Base-by-base conservation (phyloP, 805 yeast genomes). In the Saturnispora quitensis region DNA sequence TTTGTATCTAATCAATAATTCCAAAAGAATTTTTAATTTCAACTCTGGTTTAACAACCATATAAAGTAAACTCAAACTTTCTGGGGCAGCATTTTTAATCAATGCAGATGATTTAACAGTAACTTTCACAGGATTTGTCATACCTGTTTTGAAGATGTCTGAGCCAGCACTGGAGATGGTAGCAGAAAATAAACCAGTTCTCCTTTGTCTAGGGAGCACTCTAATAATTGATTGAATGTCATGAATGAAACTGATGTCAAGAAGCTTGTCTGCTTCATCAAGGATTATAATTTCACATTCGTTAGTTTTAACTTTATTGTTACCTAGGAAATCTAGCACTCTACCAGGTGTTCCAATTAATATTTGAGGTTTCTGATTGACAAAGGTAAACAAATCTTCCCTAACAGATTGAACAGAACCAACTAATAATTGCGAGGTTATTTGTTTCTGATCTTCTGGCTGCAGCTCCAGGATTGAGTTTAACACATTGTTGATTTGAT, bases 151-250 rank as follows among this genome's bases (percentile, higher is more conserved):
- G 64, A 89, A 88, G 25, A 93, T 79, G 48, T 80, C 79, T 35
- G 77, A 73, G 10, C 93, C 89, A 0, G 96, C 93, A 51, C 86
- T 82, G 6, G 86, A 78, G 48, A 93, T 81, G 0, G 99, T 93
- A 2, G 99, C 99, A 1, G 97, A 89, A 63, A 91, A 91, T 18
- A 91, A 71, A 1, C 98, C 99, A 0, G 95, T 89, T 61, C 99
- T 76, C 61, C 96, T 80, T 68, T 91, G 99, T 58, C 87, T 84
- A 0, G 99, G 99, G 28, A 93, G 69, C 44, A 75, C 64, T 34
- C 78, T 73, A 40, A 91, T 70, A 28, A 91, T 87, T 31, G 75
- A 71, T 43, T 82, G 79, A 43, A 87, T 80, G 43, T 89, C 89
- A 42, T 71, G 73, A 27, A 77, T 78, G 63, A 89, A 89, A 40